Conservation (phyloP, 78 protist species). For the Planoprotostelium fungivorum region DNA sequence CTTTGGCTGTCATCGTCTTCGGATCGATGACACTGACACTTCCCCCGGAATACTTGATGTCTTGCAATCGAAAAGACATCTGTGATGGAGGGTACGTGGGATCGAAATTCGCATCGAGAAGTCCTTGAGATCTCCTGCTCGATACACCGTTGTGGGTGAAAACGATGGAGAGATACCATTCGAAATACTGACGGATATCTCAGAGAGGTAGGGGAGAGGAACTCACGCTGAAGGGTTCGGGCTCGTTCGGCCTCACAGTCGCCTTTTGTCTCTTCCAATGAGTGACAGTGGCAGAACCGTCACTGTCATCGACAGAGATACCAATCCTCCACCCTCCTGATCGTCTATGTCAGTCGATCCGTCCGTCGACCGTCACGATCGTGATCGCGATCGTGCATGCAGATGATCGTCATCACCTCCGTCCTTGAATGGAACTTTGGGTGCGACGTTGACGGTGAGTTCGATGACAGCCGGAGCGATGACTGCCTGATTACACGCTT, state of each 20-base stretch:
- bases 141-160: neutral
- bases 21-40: neutral
- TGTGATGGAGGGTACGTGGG: neutral
- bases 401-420: conserved; percentile 37
- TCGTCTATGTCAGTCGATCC: neutral
- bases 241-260: neutral
- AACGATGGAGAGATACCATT: neutral
- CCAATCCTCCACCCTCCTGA: neutral
- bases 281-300: neutral
- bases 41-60: neutral
- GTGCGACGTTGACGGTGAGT: conserved; percentile 44
- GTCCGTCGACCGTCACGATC: neutral
- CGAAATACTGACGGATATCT: neutral
- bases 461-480: conserved; percentile 60
- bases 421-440: conserved; percentile 37
- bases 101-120: neutral
- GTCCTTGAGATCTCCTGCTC: neutral
- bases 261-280: neutral
- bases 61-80: neutral
- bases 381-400: neutral
- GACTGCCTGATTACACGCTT: conserved; percentile 59
- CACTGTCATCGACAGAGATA: neutral
- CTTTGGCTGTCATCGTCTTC: neutral
- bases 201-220: neutral
- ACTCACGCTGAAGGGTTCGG: neutral